A percentile compares a stretch with the other conserved stretches of the same genome.
phyloP scores from a whole-genome alignment of 805 yeast species.

The Metschnikowia proteae region DNA sequence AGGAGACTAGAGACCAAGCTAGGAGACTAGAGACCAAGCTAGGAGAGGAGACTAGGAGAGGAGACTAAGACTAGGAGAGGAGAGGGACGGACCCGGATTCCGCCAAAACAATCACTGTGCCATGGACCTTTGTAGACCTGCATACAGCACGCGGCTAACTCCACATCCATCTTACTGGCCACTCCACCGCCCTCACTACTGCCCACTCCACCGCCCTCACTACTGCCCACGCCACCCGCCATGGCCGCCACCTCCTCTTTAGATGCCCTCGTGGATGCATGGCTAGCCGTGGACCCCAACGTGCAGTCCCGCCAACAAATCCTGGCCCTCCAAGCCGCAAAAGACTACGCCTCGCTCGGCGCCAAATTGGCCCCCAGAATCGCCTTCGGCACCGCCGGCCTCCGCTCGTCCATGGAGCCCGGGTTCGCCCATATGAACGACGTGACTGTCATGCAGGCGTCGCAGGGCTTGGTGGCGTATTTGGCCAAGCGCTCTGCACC shows the following conservation, averaged over 20 bases:
- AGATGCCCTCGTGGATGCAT: constrained; percentile 29
- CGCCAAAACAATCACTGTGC: no score
- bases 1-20: no score
- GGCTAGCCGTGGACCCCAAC: constrained; percentile 37
- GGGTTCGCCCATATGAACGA: constrained; percentile 89
- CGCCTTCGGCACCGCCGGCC: constrained; percentile 90
- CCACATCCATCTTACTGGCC: no score
- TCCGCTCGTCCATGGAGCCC: constrained; percentile 83
- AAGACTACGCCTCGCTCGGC: constrained; percentile 45
- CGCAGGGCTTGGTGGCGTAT: constrained; percentile 72
- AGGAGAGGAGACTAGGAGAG: no score
- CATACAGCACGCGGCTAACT: no score
- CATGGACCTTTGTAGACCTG: no score
- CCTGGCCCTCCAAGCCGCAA: constrained; percentile 32
- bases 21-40: no score
- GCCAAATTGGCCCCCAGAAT: constrained; percentile 56
- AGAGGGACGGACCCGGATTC: no score
- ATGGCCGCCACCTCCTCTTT: constrained; percentile 2
- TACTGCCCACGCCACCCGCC: no score
- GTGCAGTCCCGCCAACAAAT: constrained; percentile 56
- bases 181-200: no score
- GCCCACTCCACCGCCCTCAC: no score
- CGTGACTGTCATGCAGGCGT: constrained; percentile 83
- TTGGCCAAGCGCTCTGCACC: constrained; percentile 20
- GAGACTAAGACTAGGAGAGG: no score